Base-by-base conservation (phyloP, 164 flowering plant genomes). In the Magnolia officinalis region DNA sequence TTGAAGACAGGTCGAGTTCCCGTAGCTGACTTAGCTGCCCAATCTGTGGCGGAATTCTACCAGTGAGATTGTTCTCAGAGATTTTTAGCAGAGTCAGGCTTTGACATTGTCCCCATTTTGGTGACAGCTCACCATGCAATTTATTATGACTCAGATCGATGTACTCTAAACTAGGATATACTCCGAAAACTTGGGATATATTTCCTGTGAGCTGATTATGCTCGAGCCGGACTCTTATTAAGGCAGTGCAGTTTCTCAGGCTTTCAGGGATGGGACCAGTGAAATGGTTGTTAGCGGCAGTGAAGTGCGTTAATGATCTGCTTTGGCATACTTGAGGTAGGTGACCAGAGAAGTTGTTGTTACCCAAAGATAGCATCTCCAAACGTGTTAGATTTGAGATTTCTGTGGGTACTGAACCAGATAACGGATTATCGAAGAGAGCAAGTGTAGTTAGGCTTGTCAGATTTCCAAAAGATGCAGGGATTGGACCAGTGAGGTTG, bases 201-300 rank as follows among this genome's bases (percentile, higher is more conserved):
- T 82, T 74, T 67, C 81, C 81, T 21, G 72, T 67, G 10, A 82
- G 21, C 9, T 55, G 72, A 65, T 79, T 79, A 4, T 59, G 31
- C 20, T 79, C 75, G 4, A 82, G 77, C 24, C 77, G 74, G 1
- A 82, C 74, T 76, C 67, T 59, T 31, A 4, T 23, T 71, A 82
- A 79, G 20, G 70, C 23, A 0, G 66, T 74, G 68, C 81, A 82
- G 24, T 79, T 74, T 58, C 49, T 70, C 23, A 82, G n/a, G 72
- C 80, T 71, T 76, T 74, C 66, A 8, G 84, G 81, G 20, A 82
- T 77, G 6, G 80, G 76, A 9, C 84, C 84, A 2, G 73, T 45
- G 73, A 82, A 63, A 24, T 49, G 70, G 61, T 82, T 79, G 67
- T 45, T 50, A 18, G 23, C 7, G 6, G 72, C 81, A 23, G 67